Evolutionary conservation across 73 alveolate species (phyloP).

Genomic region (Uronychia binucleata): DNA sequence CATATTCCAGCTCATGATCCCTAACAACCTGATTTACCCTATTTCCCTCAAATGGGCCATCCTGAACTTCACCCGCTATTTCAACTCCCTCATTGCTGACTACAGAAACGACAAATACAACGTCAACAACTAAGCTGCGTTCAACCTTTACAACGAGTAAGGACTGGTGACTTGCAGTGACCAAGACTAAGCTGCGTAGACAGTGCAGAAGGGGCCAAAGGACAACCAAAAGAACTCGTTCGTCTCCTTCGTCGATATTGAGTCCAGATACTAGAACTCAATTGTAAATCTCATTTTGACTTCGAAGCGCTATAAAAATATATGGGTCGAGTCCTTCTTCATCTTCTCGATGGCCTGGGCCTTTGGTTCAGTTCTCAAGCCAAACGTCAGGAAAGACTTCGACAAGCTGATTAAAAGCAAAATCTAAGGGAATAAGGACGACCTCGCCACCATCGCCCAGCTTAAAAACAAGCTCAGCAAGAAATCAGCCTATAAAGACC

Average conservation of each 20-base stretch:
- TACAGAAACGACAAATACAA: constrained; percentile 56
- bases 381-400: constrained; percentile 58
- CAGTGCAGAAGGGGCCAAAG: not conserved
- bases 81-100: constrained; percentile 56
- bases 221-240: not conserved
- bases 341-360: constrained; percentile 98
- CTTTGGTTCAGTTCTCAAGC: constrained; percentile 82
- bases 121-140: constrained; percentile 28
- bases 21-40: constrained; percentile 60
- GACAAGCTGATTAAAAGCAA: constrained; percentile 53
- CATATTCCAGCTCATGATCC: constrained; percentile 39
- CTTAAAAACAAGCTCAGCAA: constrained; percentile 43
- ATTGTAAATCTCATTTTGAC: constrained; percentile 11
- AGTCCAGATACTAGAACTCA: constrained; percentile 56
- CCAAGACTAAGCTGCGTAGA: not conserved
- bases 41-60: constrained; percentile 56
- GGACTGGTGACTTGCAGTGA: not conserved
- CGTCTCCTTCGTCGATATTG: constrained; percentile 49
- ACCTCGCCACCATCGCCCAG: constrained; percentile 48
- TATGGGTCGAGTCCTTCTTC: constrained; percentile 90
- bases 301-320: constrained; percentile 41
- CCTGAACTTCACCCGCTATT: constrained; percentile 37
- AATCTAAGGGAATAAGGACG: constrained; percentile 60
- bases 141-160: constrained; percentile 15
- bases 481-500: constrained; percentile 11